phyloP scores from a whole-genome alignment of 1,284 basidiomycete genomes.

The Salmacisia buchloeana region DNA sequence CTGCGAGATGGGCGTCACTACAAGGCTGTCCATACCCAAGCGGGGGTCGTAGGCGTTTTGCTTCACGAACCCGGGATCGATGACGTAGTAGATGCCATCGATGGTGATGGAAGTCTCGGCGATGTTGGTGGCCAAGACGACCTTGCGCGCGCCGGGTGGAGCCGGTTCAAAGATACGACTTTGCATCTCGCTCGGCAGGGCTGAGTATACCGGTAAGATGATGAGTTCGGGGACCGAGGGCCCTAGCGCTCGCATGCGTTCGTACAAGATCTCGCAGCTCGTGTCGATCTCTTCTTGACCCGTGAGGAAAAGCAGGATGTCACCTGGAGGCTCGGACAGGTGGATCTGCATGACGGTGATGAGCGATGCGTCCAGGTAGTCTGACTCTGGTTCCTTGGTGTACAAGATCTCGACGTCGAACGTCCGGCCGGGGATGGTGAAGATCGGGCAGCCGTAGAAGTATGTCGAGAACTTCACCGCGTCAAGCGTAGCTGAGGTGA shows the following conservation, averaged over 20 bases:
- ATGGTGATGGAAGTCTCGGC: constrained; percentile 98
- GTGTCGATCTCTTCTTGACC: constrained; percentile 99
- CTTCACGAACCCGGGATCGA: constrained; percentile 97
- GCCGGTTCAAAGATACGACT: constrained; percentile 95
- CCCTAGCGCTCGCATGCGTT: constrained; percentile 95
- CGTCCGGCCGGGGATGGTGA: constrained; percentile 98
- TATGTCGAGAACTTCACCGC: constrained; percentile 99
- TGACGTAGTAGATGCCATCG: constrained; percentile 94
- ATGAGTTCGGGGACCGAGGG: constrained; percentile 94
- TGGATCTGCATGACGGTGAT: constrained; percentile 99
- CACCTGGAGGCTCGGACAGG: constrained; percentile 91
- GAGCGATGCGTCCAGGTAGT: constrained; percentile 94
- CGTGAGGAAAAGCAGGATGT: constrained; percentile 92
- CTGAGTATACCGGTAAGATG: constrained; percentile 95
- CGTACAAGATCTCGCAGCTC: constrained; percentile 89
- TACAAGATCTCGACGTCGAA: constrained; percentile 96
- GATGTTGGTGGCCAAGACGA: constrained; percentile 97
- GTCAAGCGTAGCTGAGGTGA: constrained; percentile 97
- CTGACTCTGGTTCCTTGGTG: constrained; percentile 96
- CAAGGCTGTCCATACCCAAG: constrained; percentile 95
- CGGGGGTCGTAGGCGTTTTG: constrained; percentile 98
- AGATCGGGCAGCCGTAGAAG: constrained; percentile 97
- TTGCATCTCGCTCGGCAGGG: constrained; percentile 94
- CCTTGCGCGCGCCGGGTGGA: constrained; percentile 90
- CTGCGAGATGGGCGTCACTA: constrained; percentile 97